Percentiles rank a stretch among this genome's conserved stretches.
Conservation (phyloP, 148 eudicot species). For the Pouteria glomerata region DNA sequence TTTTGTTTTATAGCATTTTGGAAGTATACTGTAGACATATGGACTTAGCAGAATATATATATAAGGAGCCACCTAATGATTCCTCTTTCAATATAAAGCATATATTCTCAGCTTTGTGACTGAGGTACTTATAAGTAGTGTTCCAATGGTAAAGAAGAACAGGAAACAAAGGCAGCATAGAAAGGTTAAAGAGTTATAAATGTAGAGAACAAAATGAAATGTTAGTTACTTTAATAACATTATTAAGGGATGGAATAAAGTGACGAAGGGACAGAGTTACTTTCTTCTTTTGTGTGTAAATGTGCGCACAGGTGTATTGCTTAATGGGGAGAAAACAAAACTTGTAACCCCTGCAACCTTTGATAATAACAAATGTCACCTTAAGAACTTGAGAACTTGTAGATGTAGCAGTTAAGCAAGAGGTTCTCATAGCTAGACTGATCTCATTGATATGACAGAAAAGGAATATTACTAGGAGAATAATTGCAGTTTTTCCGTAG, state of each 20-base stretch:
- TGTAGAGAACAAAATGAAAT: slow-evolving; percentile 19
- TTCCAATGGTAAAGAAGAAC: slow-evolving; percentile 11
- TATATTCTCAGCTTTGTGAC: slow-evolving; percentile 12
- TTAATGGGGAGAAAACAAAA: neutral
- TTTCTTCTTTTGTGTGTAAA: slow-evolving; percentile 1
- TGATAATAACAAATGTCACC: neutral
- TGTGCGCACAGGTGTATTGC: neutral
- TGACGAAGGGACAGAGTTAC: slow-evolving; percentile 6
- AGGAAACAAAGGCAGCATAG: slow-evolving; percentile 24
- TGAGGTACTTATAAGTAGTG: slow-evolving; percentile 6
- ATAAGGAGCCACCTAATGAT: neutral
- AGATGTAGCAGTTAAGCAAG: too few species aligned
- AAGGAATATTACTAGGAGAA: too few species aligned
- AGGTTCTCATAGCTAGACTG: too few species aligned
- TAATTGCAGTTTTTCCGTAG: too few species aligned
- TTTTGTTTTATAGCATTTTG: neutral
- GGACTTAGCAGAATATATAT: too few species aligned
- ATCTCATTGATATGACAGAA: too few species aligned
- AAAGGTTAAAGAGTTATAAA: slow-evolving; percentile 22
- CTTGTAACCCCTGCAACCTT: neutral
- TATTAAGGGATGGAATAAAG: slow-evolving; percentile 28
- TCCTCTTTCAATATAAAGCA: neutral
- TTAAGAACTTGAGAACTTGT: neutral
- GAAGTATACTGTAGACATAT: too few species aligned
- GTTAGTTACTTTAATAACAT: slow-evolving; percentile 14